Conservation (phyloP, 2,329 filamentous ascomycete species). For the Aspergillus vadensis region DNA sequence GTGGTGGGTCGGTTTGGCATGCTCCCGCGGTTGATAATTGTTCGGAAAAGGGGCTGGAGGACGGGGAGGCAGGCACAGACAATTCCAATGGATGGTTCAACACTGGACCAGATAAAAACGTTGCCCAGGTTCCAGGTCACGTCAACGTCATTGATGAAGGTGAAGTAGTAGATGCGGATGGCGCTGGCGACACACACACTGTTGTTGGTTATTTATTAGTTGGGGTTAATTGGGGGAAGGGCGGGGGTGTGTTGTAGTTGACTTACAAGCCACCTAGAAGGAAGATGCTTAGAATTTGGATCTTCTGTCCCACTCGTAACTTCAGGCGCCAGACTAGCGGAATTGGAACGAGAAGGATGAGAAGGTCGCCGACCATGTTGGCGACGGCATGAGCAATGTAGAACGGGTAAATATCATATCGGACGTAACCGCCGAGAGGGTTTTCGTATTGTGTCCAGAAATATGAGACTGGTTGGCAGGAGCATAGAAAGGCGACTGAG, state of each 20-base stretch:
- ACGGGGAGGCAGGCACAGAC: slow-evolving; percentile 26
- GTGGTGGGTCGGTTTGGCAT: not conserved
- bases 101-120: slow-evolving; percentile 25
- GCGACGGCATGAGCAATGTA: slow-evolving; percentile 20
- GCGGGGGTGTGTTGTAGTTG: not conserved
- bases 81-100: slow-evolving; percentile 27
- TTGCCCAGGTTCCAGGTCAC: slow-evolving; percentile 24
- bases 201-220: not conserved
- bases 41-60: slow-evolving; percentile 18
- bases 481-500: slow-evolving; percentile 10
- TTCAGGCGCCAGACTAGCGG: slow-evolving; percentile 23
- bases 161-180: slow-evolving; percentile 22
- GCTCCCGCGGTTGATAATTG: not conserved
- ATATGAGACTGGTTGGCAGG: slow-evolving; percentile 18
- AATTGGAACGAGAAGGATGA: slow-evolving; percentile 22
- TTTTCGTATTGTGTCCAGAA: slow-evolving; percentile 21
- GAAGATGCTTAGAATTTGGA: slow-evolving; percentile 20
- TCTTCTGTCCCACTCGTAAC: slow-evolving; percentile 16
- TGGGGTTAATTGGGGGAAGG: too few relatives aligned
- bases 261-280: slow-evolving; percentile 23
- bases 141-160: slow-evolving; percentile 17
- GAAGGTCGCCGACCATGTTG: slow-evolving; percentile 21
- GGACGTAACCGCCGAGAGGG: slow-evolving; percentile 12
- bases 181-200: slow-evolving; percentile 25
- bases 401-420: slow-evolving; percentile 19